Conservation (phyloP, 345 rosid species). For the Linum lewisii region DNA sequence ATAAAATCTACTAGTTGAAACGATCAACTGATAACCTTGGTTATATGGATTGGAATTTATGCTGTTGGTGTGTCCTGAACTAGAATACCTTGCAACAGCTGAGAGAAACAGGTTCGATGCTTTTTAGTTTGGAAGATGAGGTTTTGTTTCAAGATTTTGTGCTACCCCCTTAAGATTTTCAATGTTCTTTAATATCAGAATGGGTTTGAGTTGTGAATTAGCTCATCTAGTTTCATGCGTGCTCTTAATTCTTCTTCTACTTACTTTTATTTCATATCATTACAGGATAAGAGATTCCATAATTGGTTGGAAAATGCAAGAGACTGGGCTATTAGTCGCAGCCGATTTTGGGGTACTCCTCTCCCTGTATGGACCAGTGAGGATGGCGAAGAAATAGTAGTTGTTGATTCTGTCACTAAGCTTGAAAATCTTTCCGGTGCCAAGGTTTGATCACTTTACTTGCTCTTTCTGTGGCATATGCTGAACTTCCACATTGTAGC, state of each 20-base stretch:
- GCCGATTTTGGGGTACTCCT: slow-evolving; percentile 99
- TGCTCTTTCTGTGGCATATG: background rate
- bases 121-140: background rate
- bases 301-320: slow-evolving; percentile 99
- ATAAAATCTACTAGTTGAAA: no score
- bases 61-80: background rate
- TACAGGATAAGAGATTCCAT: slow-evolving; percentile 91
- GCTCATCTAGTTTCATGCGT: no score
- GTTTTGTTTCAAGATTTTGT: background rate
- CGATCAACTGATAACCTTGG: background rate
- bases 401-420: slow-evolving; percentile 73
- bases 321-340: slow-evolving; percentile 98
- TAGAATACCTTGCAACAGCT: background rate
- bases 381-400: slow-evolving; percentile 67
- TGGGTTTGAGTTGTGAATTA: no score
- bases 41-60: background rate
- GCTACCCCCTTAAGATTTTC: no score
- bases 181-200: no score
- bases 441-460: slow-evolving; percentile 41
- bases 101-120: background rate
- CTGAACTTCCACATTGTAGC: background rate
- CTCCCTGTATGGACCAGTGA: slow-evolving; percentile 90
- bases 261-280: background rate
- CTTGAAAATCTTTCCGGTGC: slow-evolving; percentile 89
- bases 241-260: background rate